Conservation (phyloP, 1,284 basidiomycete species). For the Cerrena zonata region DNA sequence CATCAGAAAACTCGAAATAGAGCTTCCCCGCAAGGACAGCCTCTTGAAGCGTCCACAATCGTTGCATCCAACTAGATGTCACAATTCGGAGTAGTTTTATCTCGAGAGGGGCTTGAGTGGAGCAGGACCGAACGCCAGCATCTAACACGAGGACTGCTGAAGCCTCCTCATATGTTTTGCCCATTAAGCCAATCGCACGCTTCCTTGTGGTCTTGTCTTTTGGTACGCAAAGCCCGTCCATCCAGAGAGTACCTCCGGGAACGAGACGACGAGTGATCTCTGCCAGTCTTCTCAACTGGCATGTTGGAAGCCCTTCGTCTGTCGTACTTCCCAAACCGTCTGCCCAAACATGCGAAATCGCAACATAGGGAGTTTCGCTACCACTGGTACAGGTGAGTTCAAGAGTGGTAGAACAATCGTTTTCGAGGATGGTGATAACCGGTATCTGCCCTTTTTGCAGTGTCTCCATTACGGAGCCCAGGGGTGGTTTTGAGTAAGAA, state of each 20-base stretch:
- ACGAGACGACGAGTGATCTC: constrained; percentile 1
- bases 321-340: constrained; percentile 18
- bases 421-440: background rate
- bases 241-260: constrained; percentile 16
- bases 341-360: constrained; percentile 19
- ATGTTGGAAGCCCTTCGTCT: constrained; percentile 13
- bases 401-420: background rate
- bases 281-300: constrained; percentile 12
- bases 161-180: constrained; percentile 11
- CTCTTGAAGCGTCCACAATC: constrained; percentile 18
- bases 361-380: constrained; percentile 9
- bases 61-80: constrained; percentile 14
- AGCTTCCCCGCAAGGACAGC: constrained; percentile 15
- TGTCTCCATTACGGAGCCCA: background rate
- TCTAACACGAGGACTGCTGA: constrained; percentile 15
- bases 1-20: constrained; percentile 15
- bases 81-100: constrained; percentile 13
- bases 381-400: background rate
- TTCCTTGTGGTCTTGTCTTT: constrained; percentile 2
- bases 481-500: background rate
- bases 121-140: constrained; percentile 7
- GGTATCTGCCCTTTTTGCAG: background rate
- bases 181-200: constrained; percentile 14
- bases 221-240: constrained; percentile 18
- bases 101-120: constrained; percentile 1